Conservation (phyloP, 2,329 filamentous ascomycete genomes). For the Ampelomyces quisqualis region DNA sequence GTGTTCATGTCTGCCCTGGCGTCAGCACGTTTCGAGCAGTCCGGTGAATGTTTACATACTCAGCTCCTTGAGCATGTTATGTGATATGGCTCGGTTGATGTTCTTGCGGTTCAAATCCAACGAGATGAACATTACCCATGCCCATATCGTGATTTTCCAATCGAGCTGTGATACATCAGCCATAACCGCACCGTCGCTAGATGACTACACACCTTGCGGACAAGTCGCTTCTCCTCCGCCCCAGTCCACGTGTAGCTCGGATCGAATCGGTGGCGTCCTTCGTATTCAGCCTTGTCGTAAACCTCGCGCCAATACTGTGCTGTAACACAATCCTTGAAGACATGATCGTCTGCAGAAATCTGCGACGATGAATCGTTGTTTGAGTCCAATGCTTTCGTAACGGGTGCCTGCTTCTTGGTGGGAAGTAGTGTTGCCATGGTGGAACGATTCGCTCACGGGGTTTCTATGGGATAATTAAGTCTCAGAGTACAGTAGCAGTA, state of each 20-base stretch:
- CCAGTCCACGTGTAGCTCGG: constrained; percentile 50
- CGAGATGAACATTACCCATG: constrained; percentile 53
- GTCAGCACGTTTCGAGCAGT: constrained; percentile 2
- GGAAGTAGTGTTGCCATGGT: constrained; percentile 15
- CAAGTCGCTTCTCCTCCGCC: constrained; percentile 50
- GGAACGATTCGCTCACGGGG: constrained; percentile 1
- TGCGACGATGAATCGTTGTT: constrained; percentile 17
- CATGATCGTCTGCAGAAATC: constrained; percentile 19
- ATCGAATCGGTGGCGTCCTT: constrained; percentile 51
- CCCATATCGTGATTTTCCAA: constrained; percentile 31
- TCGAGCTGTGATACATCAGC: constrained; percentile 22
- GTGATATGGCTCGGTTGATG: constrained; percentile 47
- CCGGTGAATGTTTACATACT: constrained; percentile 16
- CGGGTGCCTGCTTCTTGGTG: constrained; percentile 20
- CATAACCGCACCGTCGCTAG: background rate
- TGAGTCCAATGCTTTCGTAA: constrained; percentile 16
- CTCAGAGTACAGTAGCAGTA: constrained; percentile 4
- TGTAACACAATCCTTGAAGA: constrained; percentile 26
- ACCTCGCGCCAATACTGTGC: constrained; percentile 28
- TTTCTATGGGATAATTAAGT: constrained; percentile 10
- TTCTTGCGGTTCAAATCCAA: constrained; percentile 52
- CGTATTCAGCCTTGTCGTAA: constrained; percentile 36
- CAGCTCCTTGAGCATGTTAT: constrained; percentile 33
- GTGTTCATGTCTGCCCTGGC: constrained; percentile 28
- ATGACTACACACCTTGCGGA: constrained; percentile 46